Percentiles rank a stretch among this genome's conserved stretches.
Evolutionary conservation across 495 filamentous ascomycete species (phyloP).

Genomic region (Cetradonia linearis): DNA sequence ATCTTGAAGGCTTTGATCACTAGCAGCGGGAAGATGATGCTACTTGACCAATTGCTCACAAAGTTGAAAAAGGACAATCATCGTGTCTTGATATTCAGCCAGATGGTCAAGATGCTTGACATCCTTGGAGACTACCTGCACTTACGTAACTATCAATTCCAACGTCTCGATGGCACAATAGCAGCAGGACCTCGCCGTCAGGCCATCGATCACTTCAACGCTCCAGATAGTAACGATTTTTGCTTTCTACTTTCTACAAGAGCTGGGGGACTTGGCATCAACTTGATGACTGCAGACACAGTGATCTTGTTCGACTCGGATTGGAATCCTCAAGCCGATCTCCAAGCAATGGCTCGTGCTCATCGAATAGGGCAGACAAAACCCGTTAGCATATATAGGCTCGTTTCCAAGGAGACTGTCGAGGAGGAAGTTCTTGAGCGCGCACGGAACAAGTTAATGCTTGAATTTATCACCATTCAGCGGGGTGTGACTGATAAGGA

Average conservation of each 20-base stretch:
- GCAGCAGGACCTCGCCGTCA: constrained; percentile 70
- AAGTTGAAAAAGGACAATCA: constrained; percentile 89
- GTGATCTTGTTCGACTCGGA: constrained; percentile 98
- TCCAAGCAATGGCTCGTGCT: constrained; percentile 96
- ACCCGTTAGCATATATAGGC: constrained; percentile 86
- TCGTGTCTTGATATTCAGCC: constrained; percentile 94
- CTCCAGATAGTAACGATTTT: constrained; percentile 85
- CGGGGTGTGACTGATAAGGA: constrained; percentile 88
- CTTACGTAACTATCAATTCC: constrained; percentile 79
- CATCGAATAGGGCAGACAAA: constrained; percentile 95
- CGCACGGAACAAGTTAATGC: constrained; percentile 91
- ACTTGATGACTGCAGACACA: constrained; percentile 96
- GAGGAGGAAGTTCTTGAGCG: constrained; percentile 96
- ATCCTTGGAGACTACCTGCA: constrained; percentile 89
- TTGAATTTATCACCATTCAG: constrained; percentile 98
- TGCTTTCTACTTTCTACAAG: constrained; percentile 92
- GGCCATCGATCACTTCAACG: constrained; percentile 97
- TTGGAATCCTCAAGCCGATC: constrained; percentile 97
- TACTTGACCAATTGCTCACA: constrained; percentile 82
- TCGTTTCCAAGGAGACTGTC: constrained; percentile 95
- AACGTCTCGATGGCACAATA: constrained; percentile 92
- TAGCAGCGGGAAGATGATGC: constrained; percentile 98
- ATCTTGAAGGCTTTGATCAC: constrained; percentile 82
- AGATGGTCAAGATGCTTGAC: constrained; percentile 99
- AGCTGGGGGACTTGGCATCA: constrained; percentile 94